phyloP scores from a whole-genome alignment of 768 basidiomycete genomes.

The Leccinum olivaceopallidum region DNA sequence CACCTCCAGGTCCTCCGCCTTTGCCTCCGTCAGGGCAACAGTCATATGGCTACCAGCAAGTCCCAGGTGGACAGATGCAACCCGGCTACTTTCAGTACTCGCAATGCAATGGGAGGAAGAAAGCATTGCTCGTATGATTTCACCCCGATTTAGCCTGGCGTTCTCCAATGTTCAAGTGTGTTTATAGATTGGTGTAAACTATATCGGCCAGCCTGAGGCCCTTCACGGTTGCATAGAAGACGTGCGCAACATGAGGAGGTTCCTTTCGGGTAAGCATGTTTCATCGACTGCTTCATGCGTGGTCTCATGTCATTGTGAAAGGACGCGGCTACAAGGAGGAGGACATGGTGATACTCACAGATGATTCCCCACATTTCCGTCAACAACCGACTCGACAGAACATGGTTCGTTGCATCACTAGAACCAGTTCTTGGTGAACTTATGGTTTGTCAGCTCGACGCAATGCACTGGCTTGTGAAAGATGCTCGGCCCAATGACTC shows the following conservation, averaged over 20 bases:
- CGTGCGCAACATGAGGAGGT: conserved; percentile 69
- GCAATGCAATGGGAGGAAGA: conserved; percentile 84
- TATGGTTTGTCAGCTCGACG: conserved; percentile 39
- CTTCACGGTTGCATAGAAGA: conserved; percentile 92
- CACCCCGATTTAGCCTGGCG: not conserved
- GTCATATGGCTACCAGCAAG: conserved; percentile 62
- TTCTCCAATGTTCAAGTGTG: not conserved
- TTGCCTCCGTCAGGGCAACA: conserved; percentile 60
- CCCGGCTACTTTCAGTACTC: conserved; percentile 84
- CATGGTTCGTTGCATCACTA: conserved; percentile 52
- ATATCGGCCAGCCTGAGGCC: conserved; percentile 64
- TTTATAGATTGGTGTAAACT: conserved; percentile 85
- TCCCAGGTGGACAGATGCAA: conserved; percentile 42
- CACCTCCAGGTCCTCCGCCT: conserved; percentile 41
- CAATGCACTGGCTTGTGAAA: not conserved
- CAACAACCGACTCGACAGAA: conserved; percentile 77
- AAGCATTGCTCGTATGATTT: conserved; percentile 77
- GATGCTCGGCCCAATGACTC: conserved; percentile 72
- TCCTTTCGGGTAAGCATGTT: conserved; percentile 61
- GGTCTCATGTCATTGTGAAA: conserved; percentile 1
- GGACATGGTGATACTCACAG: conserved; percentile 86
- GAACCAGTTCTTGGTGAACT: not conserved
- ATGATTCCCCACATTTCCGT: conserved; percentile 63
- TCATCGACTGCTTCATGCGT: not conserved
- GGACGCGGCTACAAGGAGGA: conserved; percentile 61